phyloP scores from a whole-genome alignment of 2,329 filamentous ascomycete genomes.

The Neonectria neomacrospora region DNA sequence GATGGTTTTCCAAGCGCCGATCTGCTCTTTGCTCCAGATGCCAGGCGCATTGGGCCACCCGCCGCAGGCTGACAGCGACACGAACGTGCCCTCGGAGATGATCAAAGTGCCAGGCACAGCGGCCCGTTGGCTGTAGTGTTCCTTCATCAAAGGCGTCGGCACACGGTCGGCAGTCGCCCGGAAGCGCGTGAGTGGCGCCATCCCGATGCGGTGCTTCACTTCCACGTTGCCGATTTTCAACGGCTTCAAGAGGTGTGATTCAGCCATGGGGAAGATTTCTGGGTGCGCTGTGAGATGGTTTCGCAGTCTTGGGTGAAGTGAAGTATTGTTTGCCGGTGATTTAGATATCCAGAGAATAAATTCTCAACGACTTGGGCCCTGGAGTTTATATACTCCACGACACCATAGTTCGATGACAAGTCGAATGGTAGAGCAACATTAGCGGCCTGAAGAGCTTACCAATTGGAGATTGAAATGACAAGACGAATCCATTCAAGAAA shows the following conservation, averaged over 20 bases:
- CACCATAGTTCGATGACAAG: neutral
- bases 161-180: slow-evolving; percentile 54
- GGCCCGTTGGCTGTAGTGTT: slow-evolving; percentile 60
- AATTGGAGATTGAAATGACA: neutral
- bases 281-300: neutral
- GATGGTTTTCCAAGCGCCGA: slow-evolving; percentile 69
- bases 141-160: slow-evolving; percentile 51
- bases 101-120: slow-evolving; percentile 55
- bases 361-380: neutral
- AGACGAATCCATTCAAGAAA: neutral
- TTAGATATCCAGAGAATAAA: neutral
- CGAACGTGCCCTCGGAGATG: slow-evolving; percentile 59
- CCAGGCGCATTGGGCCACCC: slow-evolving; percentile 62
- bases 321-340: neutral
- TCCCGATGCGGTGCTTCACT: slow-evolving; percentile 59
- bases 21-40: slow-evolving; percentile 67
- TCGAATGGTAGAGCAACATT: neutral
- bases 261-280: slow-evolving; percentile 19
- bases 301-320: neutral
- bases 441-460: neutral
- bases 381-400: slow-evolving; percentile 1
- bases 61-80: slow-evolving; percentile 46
- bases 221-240: slow-evolving; percentile 53
- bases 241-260: slow-evolving; percentile 54
- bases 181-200: slow-evolving; percentile 68